These are phyloP conservation scores for Akebia trifoliata DNA, from an alignment of 164 flowering plant species.

Conservation along the genomic window DNA sequence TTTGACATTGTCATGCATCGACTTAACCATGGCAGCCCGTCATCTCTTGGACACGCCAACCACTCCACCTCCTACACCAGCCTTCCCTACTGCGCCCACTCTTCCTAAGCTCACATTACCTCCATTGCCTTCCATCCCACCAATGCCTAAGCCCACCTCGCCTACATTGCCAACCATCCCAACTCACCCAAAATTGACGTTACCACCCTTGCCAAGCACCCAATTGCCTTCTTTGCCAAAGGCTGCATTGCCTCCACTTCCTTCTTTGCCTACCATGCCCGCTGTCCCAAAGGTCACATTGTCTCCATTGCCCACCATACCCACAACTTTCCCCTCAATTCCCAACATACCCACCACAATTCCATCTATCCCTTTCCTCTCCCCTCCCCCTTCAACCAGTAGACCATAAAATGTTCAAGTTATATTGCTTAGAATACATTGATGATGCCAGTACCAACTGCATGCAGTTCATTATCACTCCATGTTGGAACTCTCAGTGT, in stretches of 20 bases:
- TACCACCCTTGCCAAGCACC: constrained; percentile 6
- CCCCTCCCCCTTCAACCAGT: constrained; percentile 4
- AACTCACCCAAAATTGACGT: background rate
- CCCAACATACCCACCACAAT: background rate
- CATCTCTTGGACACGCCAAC: constrained; percentile 9
- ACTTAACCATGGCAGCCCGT: background rate
- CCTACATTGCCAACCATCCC: background rate
- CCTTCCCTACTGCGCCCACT: background rate
- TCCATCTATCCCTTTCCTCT: background rate
- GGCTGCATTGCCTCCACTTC: background rate
- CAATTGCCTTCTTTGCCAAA: constrained; percentile 1
- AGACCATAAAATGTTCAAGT: constrained; percentile 4
- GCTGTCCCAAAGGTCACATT: constrained; percentile 1
- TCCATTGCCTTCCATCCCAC: background rate
- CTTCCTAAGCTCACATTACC: constrained; percentile 1
- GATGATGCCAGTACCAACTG: too few relatives aligned
- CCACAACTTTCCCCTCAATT: background rate
- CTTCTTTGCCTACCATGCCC: constrained; percentile 1
- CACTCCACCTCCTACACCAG: background rate
- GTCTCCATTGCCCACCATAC: constrained; percentile 3
- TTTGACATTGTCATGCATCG: background rate
- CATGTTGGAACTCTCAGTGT: too few relatives aligned
- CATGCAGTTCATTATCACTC: too few relatives aligned
- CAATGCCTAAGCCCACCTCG: background rate
- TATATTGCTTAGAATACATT: too few relatives aligned